These are phyloP conservation scores for Alternaria gaisen DNA, from an alignment of 2,329 filamentous ascomycete species.

Conservation along the genomic window DNA sequence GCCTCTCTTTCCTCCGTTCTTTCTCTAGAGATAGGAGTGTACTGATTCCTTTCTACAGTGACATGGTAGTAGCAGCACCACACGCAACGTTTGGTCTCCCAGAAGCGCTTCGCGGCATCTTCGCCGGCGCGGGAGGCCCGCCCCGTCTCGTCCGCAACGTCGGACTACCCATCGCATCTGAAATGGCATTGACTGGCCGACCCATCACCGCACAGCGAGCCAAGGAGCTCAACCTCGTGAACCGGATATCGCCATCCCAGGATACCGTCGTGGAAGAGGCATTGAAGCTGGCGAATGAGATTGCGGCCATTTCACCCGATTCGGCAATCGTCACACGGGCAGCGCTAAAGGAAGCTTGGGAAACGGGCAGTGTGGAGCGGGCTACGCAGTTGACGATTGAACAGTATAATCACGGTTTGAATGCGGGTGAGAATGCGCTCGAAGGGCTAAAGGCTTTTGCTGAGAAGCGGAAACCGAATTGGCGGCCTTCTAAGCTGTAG, in stretches of 20 bases:
- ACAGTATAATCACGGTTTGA: slow-evolving; percentile 52
- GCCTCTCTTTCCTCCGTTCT: no score
- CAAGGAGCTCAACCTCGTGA: slow-evolving; percentile 54
- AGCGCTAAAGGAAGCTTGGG: slow-evolving; percentile 46
- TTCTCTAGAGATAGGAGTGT: neutral
- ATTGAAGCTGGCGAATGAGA: slow-evolving; percentile 47
- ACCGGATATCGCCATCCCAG: slow-evolving; percentile 49
- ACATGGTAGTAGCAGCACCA: slow-evolving; percentile 63
- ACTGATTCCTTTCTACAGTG: slow-evolving; percentile 44
- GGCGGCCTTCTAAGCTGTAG: slow-evolving; percentile 59
- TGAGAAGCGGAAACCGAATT: slow-evolving; percentile 60
- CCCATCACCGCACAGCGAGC: slow-evolving; percentile 58
- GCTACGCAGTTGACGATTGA: slow-evolving; percentile 55
- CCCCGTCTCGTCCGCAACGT: slow-evolving; percentile 60
- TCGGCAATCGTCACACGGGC: slow-evolving; percentile 50
- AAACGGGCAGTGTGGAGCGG: slow-evolving; percentile 48
- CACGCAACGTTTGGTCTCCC: slow-evolving; percentile 63
- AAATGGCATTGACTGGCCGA: slow-evolving; percentile 61
- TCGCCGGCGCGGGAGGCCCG: slow-evolving; percentile 62
- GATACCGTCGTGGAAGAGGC: slow-evolving; percentile 49
- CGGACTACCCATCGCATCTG: slow-evolving; percentile 59
- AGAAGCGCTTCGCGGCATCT: slow-evolving; percentile 64
- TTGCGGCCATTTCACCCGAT: slow-evolving; percentile 50
- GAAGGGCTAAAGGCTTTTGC: slow-evolving; percentile 63
- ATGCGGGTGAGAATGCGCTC: slow-evolving; percentile 58